phyloP scores from a whole-genome alignment of 495 filamentous ascomycete species.

The Penicillium parvum region DNA sequence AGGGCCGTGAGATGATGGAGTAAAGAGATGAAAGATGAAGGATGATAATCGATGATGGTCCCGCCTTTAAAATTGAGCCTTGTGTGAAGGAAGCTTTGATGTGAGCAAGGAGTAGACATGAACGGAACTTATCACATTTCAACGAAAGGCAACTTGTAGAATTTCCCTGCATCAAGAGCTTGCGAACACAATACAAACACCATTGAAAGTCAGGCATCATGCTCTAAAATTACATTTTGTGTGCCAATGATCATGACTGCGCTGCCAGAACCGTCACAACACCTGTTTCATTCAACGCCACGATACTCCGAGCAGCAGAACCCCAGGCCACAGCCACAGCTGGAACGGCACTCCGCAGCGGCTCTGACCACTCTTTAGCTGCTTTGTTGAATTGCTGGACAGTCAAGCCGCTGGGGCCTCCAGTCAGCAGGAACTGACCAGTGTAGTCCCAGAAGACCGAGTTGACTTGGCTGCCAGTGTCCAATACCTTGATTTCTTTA shows the following conservation, averaged over 20 bases:
- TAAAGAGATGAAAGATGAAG: background rate
- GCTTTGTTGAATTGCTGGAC: constrained; percentile 85
- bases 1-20: background rate
- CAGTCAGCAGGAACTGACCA: constrained; percentile 84
- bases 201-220: constrained; percentile 23
- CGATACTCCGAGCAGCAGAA: constrained; percentile 62
- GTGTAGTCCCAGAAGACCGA: constrained; percentile 87
- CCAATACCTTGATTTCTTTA: constrained; percentile 69
- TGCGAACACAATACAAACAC: constrained; percentile 20
- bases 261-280: constrained; percentile 59
- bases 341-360: constrained; percentile 67
- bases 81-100: no score
- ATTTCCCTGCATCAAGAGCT: constrained; percentile 13
- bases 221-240: constrained; percentile 29
- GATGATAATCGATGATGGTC: no score
- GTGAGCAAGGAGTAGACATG: no score
- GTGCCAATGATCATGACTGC: constrained; percentile 40
- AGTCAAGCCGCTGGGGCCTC: constrained; percentile 72
- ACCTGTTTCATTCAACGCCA: constrained; percentile 70
- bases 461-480: constrained; percentile 70
- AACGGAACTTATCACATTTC: no score
- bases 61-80: background rate
- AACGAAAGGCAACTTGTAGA: background rate
- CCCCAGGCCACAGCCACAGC: constrained; percentile 77
- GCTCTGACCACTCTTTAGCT: constrained; percentile 84